Base-by-base conservation (phyloP, 257 asterid genomes). In the Ehretia macrophylla region DNA sequence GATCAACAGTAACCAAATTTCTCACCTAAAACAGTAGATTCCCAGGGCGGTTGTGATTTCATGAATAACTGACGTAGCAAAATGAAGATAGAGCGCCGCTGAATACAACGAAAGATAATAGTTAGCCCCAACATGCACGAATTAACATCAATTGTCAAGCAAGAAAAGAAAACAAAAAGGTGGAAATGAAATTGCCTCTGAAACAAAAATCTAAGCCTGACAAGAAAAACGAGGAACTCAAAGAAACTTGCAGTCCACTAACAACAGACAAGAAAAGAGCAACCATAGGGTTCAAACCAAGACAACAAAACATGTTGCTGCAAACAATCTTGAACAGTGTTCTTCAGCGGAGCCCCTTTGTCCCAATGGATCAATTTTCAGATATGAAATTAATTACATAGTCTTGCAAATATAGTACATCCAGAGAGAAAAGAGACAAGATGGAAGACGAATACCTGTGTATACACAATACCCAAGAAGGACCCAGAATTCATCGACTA, bases 31-130 rank as follows among this genome's bases (percentile, higher is more conserved):
- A 79, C 99, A 93, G 68, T 63, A 75, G 59, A 93, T 93, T 60
- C 97, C 97, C 10, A 92, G 79, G 27, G 97, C 99, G 39, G 97
- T 67, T 14, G 97, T 93, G 56, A 93, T 89, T 76, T 93, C 99
- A 6, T 89, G 92, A 74, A 85, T 55, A 63, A 93, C 96, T 56
- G 99, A 86, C 22, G 95, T 83, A 11, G 88, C 97, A 53, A 93
- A 86, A 68, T 93, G 97, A 75, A 82, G 68, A 72, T 93, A 89
- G 52, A 93, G 95, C 14, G 81, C 44, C 65, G 32, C 97, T 93
- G 91, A 69, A 32, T 23, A 72, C n/a, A 58, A 63, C 17, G 27
- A 51, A 62, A 64, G 44, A 10, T 56, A 55, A 63, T 4, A 22
- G 32, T 20, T 47, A 51, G 17, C 47, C 32, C 27, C 53, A 54